Evolutionary conservation across 2,329 filamentous ascomycete genomes (phyloP), one percentile per base, ranked within the genome.

Genomic region (Didymella pinodella): DNA sequence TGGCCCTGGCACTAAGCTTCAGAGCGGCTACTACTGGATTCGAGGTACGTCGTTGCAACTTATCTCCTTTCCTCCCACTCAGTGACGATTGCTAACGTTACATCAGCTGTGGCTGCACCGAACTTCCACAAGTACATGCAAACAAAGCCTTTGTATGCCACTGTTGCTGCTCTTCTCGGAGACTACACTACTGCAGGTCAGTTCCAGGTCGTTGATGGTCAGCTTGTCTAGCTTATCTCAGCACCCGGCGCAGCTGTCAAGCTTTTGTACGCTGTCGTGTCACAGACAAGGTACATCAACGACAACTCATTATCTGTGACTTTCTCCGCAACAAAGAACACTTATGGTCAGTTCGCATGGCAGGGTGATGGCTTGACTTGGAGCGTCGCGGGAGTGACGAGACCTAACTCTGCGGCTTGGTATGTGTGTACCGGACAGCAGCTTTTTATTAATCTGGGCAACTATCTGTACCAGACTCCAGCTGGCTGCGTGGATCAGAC

Each of bases 281-380:
- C 62, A 26, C 63, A 70, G 46, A 65, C 61, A 26, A 61, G 67
- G 2, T 64, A 56, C 25, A 71, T 75, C 64, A 75, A 76, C 55
- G 69, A 71, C 40, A 67, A 79, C 36, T 66, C 78, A 50, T 79
- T 88, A 41, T 74, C 79, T 4, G 81, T 86, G 3, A 81, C 77
- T 46, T 88, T 87, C 73, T 78, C 78, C 20, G 75, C 78, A 46
- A 79, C 76, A 40, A 78, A 82, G 69, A 86, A 84, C 69, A 74
- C 78, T 0, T 87, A 84, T 57, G 85, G 85, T 7, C 81, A 80
- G 0, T 88, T 88, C 69, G 80, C 74, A 0, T 88, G 82, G 71
- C 81, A 82, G 62, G 85, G 85, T n/a, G 85, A 88, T 70, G 81
- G 84, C 2, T 69, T 87, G 32, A 83, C 82, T 11, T 88, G 85